phyloP scores from a whole-genome alignment of 2,329 filamentous ascomycete species.

The Harringtonia lauricola region DNA sequence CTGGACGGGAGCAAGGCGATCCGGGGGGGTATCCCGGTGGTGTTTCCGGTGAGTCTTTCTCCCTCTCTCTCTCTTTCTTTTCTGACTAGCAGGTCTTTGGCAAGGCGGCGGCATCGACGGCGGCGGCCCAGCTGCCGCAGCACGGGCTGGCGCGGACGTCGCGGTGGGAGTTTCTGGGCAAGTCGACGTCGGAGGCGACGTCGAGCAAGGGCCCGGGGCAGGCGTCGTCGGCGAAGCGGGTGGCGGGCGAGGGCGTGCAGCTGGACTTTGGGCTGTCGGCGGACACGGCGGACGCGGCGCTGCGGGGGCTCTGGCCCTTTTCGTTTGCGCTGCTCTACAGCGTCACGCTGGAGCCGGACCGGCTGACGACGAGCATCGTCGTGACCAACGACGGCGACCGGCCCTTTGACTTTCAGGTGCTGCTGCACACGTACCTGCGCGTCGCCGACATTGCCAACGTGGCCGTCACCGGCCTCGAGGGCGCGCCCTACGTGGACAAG shows the following conservation, averaged over 20 bases:
- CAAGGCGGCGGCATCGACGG: conserved; percentile 55
- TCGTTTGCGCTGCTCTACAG: conserved; percentile 89
- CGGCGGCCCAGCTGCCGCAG: conserved; percentile 73
- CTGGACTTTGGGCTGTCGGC: conserved; percentile 88
- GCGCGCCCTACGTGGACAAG: conserved; percentile 75
- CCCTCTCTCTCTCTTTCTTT: too few species aligned
- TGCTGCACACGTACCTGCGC: conserved; percentile 84
- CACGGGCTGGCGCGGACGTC: conserved; percentile 90
- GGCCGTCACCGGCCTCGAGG: conserved; percentile 64
- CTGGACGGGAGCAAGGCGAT: conserved; percentile 85
- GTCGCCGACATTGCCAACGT: conserved; percentile 73
- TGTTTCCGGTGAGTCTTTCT: conserved; percentile 94
- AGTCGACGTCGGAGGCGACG: conserved; percentile 29
- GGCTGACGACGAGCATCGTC: conserved; percentile 69
- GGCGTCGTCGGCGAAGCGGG: background rate
- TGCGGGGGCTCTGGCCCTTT: conserved; percentile 67
- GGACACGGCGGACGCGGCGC: conserved; percentile 56
- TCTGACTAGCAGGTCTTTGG: too few species aligned
- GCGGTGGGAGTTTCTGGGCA: conserved; percentile 89
- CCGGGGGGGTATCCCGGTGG: conserved; percentile 80
- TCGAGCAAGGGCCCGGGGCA: background rate
- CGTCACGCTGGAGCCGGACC: conserved; percentile 68
- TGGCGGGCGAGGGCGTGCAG: conserved; percentile 51
- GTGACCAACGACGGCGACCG: conserved; percentile 78
- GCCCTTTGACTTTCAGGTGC: conserved; percentile 81